phyloP scores from a whole-genome alignment of 2,329 filamentous ascomycete species.

The Cercospora janseana region DNA sequence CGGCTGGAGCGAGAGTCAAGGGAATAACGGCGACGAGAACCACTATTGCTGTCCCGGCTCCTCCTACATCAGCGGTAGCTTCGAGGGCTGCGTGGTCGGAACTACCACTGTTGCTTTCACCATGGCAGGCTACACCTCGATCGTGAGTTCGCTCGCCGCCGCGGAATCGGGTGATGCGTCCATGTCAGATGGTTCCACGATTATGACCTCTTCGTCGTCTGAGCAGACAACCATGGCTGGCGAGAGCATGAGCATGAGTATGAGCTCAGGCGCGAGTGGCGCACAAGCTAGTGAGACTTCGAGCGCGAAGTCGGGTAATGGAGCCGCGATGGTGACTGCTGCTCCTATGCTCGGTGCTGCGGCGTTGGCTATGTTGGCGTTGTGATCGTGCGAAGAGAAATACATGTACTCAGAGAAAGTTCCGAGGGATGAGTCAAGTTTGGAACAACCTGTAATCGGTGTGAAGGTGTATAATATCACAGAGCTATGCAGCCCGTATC shows the following conservation, averaged over 20 bases:
- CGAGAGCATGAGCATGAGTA: not conserved
- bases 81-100: not conserved
- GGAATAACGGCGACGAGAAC: not conserved
- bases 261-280: not conserved
- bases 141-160: not conserved
- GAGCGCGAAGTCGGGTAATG: not conserved
- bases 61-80: not conserved
- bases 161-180: not conserved
- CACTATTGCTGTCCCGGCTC: not conserved
- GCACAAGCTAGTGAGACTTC: not conserved
- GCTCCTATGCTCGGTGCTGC: constrained; percentile 4
- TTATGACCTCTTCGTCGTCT: not conserved
- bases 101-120: not conserved
- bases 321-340: constrained; percentile 1
- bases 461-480: no score
- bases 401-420: no score
- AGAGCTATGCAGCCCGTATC: no score
- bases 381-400: not conserved
- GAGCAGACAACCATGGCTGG: not conserved
- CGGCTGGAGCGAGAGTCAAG: not conserved
- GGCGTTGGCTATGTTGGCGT: not conserved
- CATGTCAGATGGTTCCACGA: not conserved
- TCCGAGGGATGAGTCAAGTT: no score
- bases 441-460: no score
- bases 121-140: constrained; percentile 1